Evolutionary conservation across 164 flowering plant genomes (phyloP), one percentile per base, ranked within the genome.

Genomic region (Aristolochia californica): DNA sequence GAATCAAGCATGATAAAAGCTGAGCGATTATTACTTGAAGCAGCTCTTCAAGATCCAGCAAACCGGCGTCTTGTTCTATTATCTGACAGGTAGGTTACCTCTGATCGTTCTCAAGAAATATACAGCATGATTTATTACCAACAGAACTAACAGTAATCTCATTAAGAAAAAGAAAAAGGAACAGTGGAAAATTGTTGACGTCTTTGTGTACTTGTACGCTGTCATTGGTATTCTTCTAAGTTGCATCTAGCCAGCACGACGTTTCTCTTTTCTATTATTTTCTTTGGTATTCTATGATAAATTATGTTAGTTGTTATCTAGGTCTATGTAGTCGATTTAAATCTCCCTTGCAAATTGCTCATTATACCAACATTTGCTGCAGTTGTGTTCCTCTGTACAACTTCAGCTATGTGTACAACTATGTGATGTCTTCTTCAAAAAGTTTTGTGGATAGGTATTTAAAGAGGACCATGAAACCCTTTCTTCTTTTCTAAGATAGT

Each of bases 401-500:
- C 80, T 91, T 91, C 72, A 83, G 83, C 82, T 82, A 83, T 59
- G 73, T 84, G 61, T 91, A 91, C 79, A 77, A 70, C 62, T 85
- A 91, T 64, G 34, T 91, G 60, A 80, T 88, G 78, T 71, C 79
- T 62, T 88, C 98, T 58, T 78, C 85, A 17, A 78, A 68, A 78
- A 91, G 98, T 74, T 88, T 86, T 62, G 95, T 91, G 54, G 98
- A 91, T 86, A 91, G 98, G 98, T 87, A 78, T 9, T 17, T 34
- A 13, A 8, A 23, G 12, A 22, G 13, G 11, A 16, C 27, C 11
- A 17, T 2, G 40, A 34, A 34, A 34, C 5, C 10, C 40, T 34
- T 34, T 4, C 40, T 34, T 34, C 9, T 34, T 34, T 5, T 5
- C 40, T 4, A 34, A 12, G 0, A 34, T 2, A 12, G 10, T 34